Base-by-base conservation (phyloP, 2,329 filamentous ascomycete species). In the Purpureocillium lavendulum region DNA sequence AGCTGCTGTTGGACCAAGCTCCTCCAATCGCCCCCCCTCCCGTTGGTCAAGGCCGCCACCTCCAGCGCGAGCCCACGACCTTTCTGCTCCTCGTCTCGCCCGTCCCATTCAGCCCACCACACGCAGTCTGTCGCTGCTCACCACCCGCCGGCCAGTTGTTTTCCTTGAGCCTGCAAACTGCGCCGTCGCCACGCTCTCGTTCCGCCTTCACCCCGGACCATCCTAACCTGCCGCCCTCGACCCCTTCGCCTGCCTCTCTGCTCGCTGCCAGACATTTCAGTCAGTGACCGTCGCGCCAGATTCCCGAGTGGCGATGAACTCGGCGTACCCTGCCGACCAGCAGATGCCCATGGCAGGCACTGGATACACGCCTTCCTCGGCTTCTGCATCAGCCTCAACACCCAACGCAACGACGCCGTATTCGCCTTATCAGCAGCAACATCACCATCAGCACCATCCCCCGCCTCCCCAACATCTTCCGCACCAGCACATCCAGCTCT, bases 271-370 rank as follows among this genome's bases (percentile, higher is more conserved):
- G 16, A 16, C 16, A 14, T 17, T 8, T 9, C 14, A 17, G 29
- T 10, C 29, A 14, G 31, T 10, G 26, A 12, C 18, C 35, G 28
- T 30, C 14, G n/a, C 21, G n/a, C n/a, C n/a, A n/a, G n/a, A n/a
- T 29, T 36, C 13, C 17, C 18, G 28, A 33, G 16, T 21, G 30
- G 38, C 36, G 44, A 60, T 60, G 58, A 58, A 57, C 42, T 52
- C 53, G 26, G 42, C 49, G 44, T 60, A 59, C 41, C 52, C 50
- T 34, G 51, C 45, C 30, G 42, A 56, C 38, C 58, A 60, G 48
- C 55, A 53, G 38, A 48, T 55, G 42, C 51, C 57, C 35, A 40
- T 55, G 38, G 40, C 50, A 16, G 45, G 46, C 32, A 42, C 49
- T 34, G 49, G 50, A 31, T 59, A 58, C 41, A 39, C 47, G 39